Percentiles rank a stretch among this genome's conserved stretches.
Conservation (phyloP, 495 filamentous ascomycete genomes). For the Melanomma pulvis-pyrius region DNA sequence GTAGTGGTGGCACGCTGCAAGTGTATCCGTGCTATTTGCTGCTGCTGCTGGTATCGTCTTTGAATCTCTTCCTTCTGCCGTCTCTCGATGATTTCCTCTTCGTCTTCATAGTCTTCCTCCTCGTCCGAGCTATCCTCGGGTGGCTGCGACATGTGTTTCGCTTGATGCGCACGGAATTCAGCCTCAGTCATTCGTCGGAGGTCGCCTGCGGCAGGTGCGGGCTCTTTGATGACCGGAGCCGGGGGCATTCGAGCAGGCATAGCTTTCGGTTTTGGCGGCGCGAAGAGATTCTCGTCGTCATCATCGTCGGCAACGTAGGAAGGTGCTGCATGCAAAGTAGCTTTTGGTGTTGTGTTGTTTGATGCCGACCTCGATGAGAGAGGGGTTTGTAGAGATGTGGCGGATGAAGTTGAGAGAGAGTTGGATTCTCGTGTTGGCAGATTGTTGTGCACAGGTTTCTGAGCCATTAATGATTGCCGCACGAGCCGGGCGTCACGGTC, state of each 20-base stretch:
- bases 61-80: conserved; percentile 67
- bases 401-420: conserved; percentile 14
- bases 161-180: conserved; percentile 26
- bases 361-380: conserved; percentile 29
- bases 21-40: conserved; percentile 87
- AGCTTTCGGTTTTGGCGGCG: neutral
- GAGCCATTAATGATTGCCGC: conserved; percentile 17
- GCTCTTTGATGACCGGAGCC: conserved; percentile 9
- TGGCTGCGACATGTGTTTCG: conserved; percentile 9
- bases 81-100: conserved; percentile 59
- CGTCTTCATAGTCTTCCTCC: conserved; percentile 52
- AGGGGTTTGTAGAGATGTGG: conserved; percentile 27
- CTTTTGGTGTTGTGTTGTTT: conserved; percentile 26
- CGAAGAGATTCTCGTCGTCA: conserved; percentile 32
- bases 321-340: neutral
- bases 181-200: conserved; percentile 16
- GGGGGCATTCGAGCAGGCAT: neutral
- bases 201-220: conserved; percentile 4
- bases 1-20: conserved; percentile 63
- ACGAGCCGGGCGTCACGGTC: conserved; percentile 34
- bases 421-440: conserved; percentile 4
- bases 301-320: conserved; percentile 9
- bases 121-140: conserved; percentile 38
- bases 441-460: conserved; percentile 11
- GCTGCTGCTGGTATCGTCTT: conserved; percentile 68